A percentile compares a stretch with the other conserved stretches of the same genome.
These are phyloP conservation scores for Dittrichia graveolens DNA, from an alignment of 129 eudicot species.

Conservation along the genomic window DNA sequence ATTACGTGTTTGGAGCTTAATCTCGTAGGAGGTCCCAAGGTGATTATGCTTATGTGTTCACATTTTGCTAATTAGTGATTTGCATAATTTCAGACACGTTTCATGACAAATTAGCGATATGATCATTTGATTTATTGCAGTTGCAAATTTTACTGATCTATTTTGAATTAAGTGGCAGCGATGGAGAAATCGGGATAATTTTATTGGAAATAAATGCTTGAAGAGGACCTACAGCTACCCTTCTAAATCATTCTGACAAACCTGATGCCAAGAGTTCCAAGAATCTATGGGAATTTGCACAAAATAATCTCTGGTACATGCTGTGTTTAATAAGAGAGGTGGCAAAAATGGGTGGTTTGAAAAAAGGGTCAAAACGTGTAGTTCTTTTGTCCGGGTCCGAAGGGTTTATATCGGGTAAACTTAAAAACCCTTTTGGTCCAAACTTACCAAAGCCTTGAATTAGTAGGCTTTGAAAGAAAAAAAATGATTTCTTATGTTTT, in stretches of 20 bases:
- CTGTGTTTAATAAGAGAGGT: no score
- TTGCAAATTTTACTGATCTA: background rate
- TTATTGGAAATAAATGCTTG: background rate
- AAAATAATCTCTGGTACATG: background rate
- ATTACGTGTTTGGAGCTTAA: conserved; percentile 21
- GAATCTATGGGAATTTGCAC: background rate
- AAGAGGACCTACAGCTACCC: background rate
- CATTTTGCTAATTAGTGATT: background rate
- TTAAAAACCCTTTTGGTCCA: no score
- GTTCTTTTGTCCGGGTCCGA: no score
- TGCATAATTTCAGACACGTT: background rate
- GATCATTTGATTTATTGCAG: background rate
- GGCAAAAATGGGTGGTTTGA: no score
- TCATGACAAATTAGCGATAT: background rate
- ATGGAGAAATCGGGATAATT: background rate
- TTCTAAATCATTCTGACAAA: no score
- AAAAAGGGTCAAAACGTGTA: no score
- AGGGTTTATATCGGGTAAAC: no score
- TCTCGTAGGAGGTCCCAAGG: conserved; percentile 28
- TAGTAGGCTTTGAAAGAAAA: no score
- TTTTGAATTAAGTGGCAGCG: background rate
- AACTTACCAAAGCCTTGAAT: no score
- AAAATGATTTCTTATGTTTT: no score
- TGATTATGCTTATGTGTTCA: conserved; percentile 11
- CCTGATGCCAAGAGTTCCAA: background rate